These are phyloP conservation scores for Hydnum rufescens DNA, from an alignment of 768 basidiomycete genomes.

Conservation along the genomic window DNA sequence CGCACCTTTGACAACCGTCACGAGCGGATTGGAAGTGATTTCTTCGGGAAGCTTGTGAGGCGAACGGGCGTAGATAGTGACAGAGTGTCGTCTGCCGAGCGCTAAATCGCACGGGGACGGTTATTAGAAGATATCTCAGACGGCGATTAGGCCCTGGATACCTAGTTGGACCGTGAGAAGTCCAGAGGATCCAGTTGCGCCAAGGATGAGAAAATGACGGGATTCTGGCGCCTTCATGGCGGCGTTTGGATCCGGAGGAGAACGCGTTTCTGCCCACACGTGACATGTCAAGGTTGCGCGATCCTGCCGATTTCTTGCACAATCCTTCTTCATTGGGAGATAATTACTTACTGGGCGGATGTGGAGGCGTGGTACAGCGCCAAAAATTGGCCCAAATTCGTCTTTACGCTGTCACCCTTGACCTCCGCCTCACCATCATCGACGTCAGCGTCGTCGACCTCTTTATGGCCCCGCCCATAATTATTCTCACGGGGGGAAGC, in stretches of 20 bases:
- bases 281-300: not conserved
- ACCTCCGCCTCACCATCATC: too few species aligned
- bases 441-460: too few species aligned
- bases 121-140: not conserved
- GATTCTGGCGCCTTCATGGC: not conserved
- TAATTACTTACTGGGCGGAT: too few species aligned
- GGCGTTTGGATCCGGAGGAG: not conserved
- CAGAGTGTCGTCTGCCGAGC: not conserved
- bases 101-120: not conserved
- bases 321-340: not conserved
- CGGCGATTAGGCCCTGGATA: too few species aligned
- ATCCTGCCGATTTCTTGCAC: not conserved
- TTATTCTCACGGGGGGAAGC: too few species aligned
- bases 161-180: not conserved
- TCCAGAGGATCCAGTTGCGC: conserved; percentile 1
- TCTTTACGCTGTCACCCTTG: too few species aligned
- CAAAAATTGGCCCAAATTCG: too few species aligned
- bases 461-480: too few species aligned
- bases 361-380: too few species aligned
- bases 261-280: not conserved
- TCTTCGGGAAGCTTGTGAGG: conserved; percentile 1
- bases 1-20: not conserved
- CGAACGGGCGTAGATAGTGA: conserved; percentile 1
- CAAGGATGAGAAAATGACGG: not conserved
- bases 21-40: not conserved